Conservation (phyloP, 1,284 basidiomycete genomes). For the Rhizopogon parksii region DNA sequence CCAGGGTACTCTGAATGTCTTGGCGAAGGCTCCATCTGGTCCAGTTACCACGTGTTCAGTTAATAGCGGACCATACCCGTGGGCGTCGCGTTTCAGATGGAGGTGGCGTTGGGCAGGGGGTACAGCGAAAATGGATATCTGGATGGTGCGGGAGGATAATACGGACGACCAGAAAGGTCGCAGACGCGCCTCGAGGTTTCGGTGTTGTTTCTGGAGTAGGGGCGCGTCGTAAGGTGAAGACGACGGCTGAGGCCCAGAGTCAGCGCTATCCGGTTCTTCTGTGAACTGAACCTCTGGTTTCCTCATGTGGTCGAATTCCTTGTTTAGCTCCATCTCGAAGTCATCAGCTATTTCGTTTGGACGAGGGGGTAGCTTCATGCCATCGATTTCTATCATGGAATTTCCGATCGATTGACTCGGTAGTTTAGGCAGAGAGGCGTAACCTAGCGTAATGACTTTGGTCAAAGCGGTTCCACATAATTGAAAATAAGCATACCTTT, state of each 20-base stretch:
- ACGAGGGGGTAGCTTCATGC: conserved; percentile 49
- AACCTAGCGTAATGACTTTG: conserved; percentile 35
- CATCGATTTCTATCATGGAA: conserved; percentile 30
- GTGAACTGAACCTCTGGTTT: conserved; percentile 12
- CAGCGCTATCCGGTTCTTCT: conserved; percentile 15
- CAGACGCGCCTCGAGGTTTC: conserved; percentile 68
- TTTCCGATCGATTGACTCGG: conserved; percentile 4
- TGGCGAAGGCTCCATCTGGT: conserved; percentile 66
- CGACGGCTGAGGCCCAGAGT: conserved; percentile 13
- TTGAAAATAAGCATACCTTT: conserved; percentile 44
- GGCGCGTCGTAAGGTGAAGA: conserved; percentile 10
- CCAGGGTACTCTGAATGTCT: conserved; percentile 59
- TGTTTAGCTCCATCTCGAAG: conserved; percentile 39
- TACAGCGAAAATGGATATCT: conserved; percentile 47
- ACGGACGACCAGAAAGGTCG: conserved; percentile 74
- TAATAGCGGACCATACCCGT: conserved; percentile 40
- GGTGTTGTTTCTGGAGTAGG: conserved; percentile 51
- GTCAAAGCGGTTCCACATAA: background rate
- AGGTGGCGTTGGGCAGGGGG: conserved; percentile 24
- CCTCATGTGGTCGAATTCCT: conserved; percentile 12
- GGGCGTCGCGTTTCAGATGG: conserved; percentile 11
- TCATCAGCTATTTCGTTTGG: conserved; percentile 58
- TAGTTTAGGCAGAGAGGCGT: conserved; percentile 57
- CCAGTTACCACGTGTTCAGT: conserved; percentile 48
- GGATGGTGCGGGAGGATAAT: conserved; percentile 51